A percentile compares a stretch with the other conserved stretches of the same genome.
Conservation (phyloP, 805 yeast genomes). For the Ogataea chonburiensis region DNA sequence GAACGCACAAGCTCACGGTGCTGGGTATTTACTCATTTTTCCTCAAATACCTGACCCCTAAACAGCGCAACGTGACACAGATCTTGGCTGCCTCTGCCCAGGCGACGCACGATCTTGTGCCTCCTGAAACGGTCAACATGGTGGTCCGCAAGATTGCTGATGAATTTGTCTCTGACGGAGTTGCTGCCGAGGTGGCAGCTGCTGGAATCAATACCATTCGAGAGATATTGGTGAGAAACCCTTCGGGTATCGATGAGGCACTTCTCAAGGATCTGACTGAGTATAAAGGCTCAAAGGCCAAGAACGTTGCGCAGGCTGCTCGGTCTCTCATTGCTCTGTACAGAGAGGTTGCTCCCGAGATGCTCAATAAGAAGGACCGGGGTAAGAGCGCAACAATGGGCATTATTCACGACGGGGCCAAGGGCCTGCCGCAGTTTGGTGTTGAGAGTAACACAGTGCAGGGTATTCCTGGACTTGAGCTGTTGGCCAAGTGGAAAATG, state of each 20-base stretch:
- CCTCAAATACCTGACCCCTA: conserved; percentile 88
- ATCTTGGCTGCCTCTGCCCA: conserved; percentile 97
- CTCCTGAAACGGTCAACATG: conserved; percentile 83
- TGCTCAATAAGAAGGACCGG: conserved; percentile 86
- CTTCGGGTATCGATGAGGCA: conserved; percentile 87
- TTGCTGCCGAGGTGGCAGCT: conserved; percentile 95
- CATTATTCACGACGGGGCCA: conserved; percentile 54
- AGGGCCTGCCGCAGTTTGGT: conserved; percentile 65
- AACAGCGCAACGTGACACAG: conserved; percentile 91
- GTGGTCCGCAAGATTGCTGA: conserved; percentile 92
- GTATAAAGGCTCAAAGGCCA: conserved; percentile 90
- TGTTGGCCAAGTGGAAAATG: conserved; percentile 81
- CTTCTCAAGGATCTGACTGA: conserved; percentile 85
- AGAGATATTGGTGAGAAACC: conserved; percentile 90
- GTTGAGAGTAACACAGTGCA: conserved; percentile 59
- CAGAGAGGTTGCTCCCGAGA: conserved; percentile 95
- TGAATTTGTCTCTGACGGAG: conserved; percentile 98
- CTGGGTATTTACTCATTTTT: conserved; percentile 87
- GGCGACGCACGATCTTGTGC: conserved; percentile 94
- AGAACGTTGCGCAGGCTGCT: conserved; percentile 94
- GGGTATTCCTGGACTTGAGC: conserved; percentile 89
- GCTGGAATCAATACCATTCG: conserved; percentile 96
- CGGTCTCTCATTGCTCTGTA: conserved; percentile 80
- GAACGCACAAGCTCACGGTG: conserved; percentile 90
- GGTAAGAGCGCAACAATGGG: conserved; percentile 91